Conservation (phyloP, 805 yeast genomes). For the Danielia oregonensis region DNA sequence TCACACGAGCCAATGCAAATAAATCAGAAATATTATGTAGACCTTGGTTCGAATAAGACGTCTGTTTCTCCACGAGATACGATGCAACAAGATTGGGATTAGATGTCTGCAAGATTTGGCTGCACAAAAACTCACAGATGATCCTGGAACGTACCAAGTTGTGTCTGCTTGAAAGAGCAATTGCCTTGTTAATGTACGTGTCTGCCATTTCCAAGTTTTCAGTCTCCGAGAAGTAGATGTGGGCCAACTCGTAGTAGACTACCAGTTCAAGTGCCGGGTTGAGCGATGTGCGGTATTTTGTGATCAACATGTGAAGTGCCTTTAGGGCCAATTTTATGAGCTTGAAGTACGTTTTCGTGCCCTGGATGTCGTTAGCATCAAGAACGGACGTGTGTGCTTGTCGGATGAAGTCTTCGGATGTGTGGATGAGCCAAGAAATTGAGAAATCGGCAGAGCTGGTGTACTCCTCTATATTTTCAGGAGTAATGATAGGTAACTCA, state of each 20-base stretch:
- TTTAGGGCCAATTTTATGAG: slow-evolving; percentile 12
- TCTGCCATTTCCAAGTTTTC: slow-evolving; percentile 39
- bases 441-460: slow-evolving; percentile 2
- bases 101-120: slow-evolving; percentile 31
- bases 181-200: slow-evolving; percentile 30
- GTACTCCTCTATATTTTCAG: not conserved
- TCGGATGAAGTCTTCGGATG: slow-evolving; percentile 8
- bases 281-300: slow-evolving; percentile 25
- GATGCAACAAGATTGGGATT: slow-evolving; percentile 5
- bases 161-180: slow-evolving; percentile 26
- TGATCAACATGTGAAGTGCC: slow-evolving; percentile 4
- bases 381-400: slow-evolving; percentile 13
- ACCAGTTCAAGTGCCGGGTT: slow-evolving; percentile 29
- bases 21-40: slow-evolving; percentile 19
- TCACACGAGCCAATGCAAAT: slow-evolving; percentile 28
- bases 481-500: not conserved
- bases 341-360: slow-evolving; percentile 9
- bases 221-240: slow-evolving; percentile 40
- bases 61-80: slow-evolving; percentile 5
- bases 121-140: slow-evolving; percentile 32
- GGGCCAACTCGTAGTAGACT: slow-evolving; percentile 34
- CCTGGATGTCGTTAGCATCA: slow-evolving; percentile 9
- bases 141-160: slow-evolving; percentile 19
- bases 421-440: slow-evolving; percentile 8
- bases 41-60: slow-evolving; percentile 6